Percentiles rank a stretch among this genome's conserved stretches.
Conservation (phyloP, 306 rosid genomes). For the Vigna reflexopilosa region DNA sequence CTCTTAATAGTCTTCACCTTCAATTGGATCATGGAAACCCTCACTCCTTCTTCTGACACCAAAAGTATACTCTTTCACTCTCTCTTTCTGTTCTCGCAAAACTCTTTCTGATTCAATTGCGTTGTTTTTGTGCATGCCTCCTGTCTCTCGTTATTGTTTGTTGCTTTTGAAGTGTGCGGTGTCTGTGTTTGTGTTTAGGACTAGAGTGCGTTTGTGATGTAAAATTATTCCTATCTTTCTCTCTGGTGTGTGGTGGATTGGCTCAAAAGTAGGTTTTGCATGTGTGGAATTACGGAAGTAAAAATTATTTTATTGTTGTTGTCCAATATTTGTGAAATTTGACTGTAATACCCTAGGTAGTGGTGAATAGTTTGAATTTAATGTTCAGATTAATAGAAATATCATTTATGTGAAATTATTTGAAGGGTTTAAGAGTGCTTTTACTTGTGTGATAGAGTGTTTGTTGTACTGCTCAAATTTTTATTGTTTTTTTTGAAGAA, state of each 20-base stretch:
- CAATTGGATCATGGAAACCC: slow-evolving; percentile 35
- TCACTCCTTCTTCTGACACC: slow-evolving; percentile 31
- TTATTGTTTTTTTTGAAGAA: neutral
- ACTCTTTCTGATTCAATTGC: neutral
- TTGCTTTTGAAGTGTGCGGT: too few species aligned
- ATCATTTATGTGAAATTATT: neutral
- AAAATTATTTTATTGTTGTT: neutral
- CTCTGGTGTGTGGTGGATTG: too few species aligned
- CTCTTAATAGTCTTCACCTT: slow-evolving; percentile 1
- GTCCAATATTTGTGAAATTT: neutral
- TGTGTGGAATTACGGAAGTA: neutral
- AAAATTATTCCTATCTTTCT: too few species aligned
- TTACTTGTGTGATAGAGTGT: neutral
- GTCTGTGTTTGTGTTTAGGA: too few species aligned
- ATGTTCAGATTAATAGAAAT: neutral
- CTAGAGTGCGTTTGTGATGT: neutral
- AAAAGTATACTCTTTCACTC: slow-evolving; percentile 2
- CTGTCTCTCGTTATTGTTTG: neutral
- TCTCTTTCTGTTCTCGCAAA: neutral
- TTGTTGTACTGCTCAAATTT: neutral
- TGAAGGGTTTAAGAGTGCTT: neutral
- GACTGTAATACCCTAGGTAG: neutral
- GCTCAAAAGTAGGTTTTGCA: neutral
- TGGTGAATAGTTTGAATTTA: neutral
- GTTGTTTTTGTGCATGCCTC: neutral